Percentiles rank a stretch among this genome's conserved stretches.
Conservation (phyloP, 768 basidiomycete genomes). For the Mycena amicta region DNA sequence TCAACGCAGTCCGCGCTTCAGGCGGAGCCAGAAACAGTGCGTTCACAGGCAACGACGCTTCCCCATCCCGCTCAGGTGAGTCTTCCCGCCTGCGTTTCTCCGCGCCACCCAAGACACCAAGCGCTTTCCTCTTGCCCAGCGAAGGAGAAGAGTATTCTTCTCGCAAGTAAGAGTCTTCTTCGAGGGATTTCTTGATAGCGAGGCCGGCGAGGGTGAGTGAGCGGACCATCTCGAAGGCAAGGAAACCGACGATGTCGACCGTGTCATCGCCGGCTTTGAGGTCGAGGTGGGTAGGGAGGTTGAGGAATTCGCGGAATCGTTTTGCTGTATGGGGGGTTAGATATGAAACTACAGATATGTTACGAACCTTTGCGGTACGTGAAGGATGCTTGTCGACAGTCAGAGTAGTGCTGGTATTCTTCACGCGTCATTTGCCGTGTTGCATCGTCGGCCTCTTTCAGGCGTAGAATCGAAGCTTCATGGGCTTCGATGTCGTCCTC, state of each 20-base stretch:
- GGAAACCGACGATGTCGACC: conserved; percentile 94
- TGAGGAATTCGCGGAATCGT: conserved; percentile 93
- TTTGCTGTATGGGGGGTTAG: conserved; percentile 58
- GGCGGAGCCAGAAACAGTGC: conserved; percentile 81
- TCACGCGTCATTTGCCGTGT: conserved; percentile 96
- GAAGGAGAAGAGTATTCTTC: conserved; percentile 69
- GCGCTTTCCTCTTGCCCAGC: conserved; percentile 71
- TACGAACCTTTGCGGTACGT: conserved; percentile 90
- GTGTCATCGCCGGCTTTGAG: conserved; percentile 93
- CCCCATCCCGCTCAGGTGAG: conserved; percentile 62
- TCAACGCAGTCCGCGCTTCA: conserved; percentile 75
- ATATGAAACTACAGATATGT: neutral
- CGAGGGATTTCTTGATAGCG: conserved; percentile 77
- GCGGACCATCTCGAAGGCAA: conserved; percentile 96
- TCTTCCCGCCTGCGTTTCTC: conserved; percentile 60
- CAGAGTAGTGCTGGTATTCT: conserved; percentile 96
- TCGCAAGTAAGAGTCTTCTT: conserved; percentile 61
- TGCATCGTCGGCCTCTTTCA: conserved; percentile 95
- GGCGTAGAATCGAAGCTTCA: conserved; percentile 86
- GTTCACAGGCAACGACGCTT: conserved; percentile 66
- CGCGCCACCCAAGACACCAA: conserved; percentile 43
- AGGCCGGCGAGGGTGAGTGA: conserved; percentile 88
- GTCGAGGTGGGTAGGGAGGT: conserved; percentile 83
- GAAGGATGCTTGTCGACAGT: conserved; percentile 95
- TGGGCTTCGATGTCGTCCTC: conserved; percentile 96